Evolutionary conservation across 805 yeast species (phyloP).

Genomic region (Limtongozyma cylindracea): DNA sequence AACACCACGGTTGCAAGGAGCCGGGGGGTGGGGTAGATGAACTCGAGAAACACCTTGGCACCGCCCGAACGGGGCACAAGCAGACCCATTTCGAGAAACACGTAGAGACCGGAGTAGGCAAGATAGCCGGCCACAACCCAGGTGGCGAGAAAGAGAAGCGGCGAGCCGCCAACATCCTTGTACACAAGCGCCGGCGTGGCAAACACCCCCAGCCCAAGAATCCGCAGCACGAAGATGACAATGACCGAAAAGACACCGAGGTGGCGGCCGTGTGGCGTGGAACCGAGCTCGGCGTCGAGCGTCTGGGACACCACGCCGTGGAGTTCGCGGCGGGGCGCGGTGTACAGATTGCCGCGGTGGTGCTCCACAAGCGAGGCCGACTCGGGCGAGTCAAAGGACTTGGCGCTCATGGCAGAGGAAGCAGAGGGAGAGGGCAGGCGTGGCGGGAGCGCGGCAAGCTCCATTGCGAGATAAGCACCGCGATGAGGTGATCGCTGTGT

Average conservation of each 20-base stretch:
- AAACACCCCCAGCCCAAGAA: conserved; percentile 59
- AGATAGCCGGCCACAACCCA: conserved; percentile 39
- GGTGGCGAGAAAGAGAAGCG: conserved; percentile 26
- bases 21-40: conserved; percentile 33
- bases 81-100: conserved; percentile 47
- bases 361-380: too few relatives aligned
- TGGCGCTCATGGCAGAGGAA: too few relatives aligned
- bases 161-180: conserved; percentile 44
- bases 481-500: too few relatives aligned
- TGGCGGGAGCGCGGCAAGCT: too few relatives aligned
- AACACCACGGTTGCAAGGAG: conserved; percentile 25
- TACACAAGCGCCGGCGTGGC: conserved; percentile 46
- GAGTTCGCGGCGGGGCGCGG: too few relatives aligned
- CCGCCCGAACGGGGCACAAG: conserved; percentile 58
- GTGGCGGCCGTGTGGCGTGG: conserved; percentile 59
- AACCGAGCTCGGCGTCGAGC: too few relatives aligned
- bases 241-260: conserved; percentile 44
- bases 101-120: conserved; percentile 40
- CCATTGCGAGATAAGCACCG: too few relatives aligned
- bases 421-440: too few relatives aligned
- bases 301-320: too few relatives aligned
- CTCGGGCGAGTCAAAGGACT: too few relatives aligned
- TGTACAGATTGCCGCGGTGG: too few relatives aligned
- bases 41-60: conserved; percentile 45
- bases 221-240: conserved; percentile 36